Base-by-base conservation (phyloP, 179 eudicot genomes). In the Camellia oleifera region DNA sequence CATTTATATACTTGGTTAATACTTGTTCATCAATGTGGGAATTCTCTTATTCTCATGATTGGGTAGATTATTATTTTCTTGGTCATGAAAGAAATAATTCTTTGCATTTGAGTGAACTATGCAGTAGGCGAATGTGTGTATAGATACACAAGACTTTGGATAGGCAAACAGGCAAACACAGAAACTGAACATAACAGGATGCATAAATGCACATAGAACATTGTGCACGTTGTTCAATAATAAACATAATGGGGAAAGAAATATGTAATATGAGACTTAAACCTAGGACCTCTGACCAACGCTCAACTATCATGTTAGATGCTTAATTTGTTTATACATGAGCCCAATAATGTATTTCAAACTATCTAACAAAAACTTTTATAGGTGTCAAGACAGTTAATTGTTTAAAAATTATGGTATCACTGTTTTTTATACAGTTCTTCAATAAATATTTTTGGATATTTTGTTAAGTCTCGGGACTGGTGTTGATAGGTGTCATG, bases 401-500 rank as follows among this genome's bases (percentile, higher is more conserved):
- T 44, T 13, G 18, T 53, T 72, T 18, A 12, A 20, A 53, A 48
- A 12, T 72, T 23, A 72, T 10, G 62, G 44, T 72, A 26, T 45
- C 60, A 57, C 20, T 32, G 15, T 17, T 50, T 53, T 13, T 54
- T 56, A 10, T 54, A 26, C 48, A 73, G 12, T 32, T 32, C 42
- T 71, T 71, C 18, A 26, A 53, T 11, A 52, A 53, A 40, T 57
- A 1, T 15, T 54, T 57, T 8, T 14, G 15, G 2, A 57, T 1
- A 20, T 5, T 74, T 74, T 54, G 6, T 13, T 7, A 32, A 74
- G 20, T 56, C 48, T 74, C 10, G 14, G 46, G 54, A 69, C 11
- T 72, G 76, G 61, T 74, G 77, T 42, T 56, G 61, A 32, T 40
- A 15, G 65, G 65, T 56, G 50, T 57, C 50, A 32, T 74, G 23